Evolutionary conservation across 73 alveolate genomes (phyloP).

Genomic region (Paramecium octaurelia): DNA sequence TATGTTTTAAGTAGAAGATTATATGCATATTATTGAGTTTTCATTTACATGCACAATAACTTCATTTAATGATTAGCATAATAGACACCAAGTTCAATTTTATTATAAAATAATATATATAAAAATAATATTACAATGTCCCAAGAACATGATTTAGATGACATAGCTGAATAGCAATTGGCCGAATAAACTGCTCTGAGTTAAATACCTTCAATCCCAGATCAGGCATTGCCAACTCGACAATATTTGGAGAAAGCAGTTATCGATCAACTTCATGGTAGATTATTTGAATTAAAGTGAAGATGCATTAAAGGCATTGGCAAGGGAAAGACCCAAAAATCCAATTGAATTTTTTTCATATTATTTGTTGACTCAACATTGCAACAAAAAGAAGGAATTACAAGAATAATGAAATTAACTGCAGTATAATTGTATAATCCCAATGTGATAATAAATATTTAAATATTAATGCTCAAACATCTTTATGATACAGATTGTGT

Average conservation of each 20-base stretch:
- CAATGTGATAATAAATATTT: conserved; percentile 26
- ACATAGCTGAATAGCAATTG: background rate
- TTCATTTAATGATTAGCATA: background rate
- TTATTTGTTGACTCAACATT: conserved; percentile 46
- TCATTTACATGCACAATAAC: background rate
- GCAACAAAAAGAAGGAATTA: background rate
- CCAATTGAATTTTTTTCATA: conserved; percentile 63
- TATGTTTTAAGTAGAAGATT: background rate
- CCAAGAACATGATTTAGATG: conserved; percentile 21
- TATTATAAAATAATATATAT: too few relatives aligned
- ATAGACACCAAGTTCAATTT: background rate
- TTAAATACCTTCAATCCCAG: background rate
- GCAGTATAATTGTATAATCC: conserved; percentile 5
- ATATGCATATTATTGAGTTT: background rate
- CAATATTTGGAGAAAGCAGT: conserved; percentile 57
- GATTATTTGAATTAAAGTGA: background rate
- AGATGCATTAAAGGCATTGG: conserved; percentile 58
- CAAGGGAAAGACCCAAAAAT: conserved; percentile 63
- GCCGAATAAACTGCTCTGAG: conserved; percentile 21
- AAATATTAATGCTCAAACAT: conserved; percentile 79
- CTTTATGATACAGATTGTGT: conserved; percentile 92
- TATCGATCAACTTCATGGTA: conserved; percentile 46
- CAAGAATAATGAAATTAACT: background rate
- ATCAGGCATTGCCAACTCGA: conserved; percentile 57
- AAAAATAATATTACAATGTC: background rate